Conservation (phyloP, 2,329 filamentous ascomycete species). For the Diplodia sapinea region DNA sequence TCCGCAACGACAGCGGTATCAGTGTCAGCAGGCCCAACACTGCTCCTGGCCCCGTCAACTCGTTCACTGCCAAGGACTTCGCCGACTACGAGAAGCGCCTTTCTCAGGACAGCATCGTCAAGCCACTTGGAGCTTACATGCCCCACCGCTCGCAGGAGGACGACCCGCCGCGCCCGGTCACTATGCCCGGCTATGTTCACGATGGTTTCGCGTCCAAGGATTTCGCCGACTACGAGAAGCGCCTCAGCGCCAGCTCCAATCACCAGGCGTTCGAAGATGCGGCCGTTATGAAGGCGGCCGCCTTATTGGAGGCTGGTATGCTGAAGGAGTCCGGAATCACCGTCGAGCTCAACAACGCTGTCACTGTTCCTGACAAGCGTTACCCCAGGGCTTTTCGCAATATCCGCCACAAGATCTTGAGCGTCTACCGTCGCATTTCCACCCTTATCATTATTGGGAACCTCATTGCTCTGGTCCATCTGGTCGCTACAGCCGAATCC, state of each 20-base stretch:
- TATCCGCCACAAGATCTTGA: slow-evolving; percentile 33
- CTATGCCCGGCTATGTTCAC: slow-evolving; percentile 1
- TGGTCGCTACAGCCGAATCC: slow-evolving; percentile 30
- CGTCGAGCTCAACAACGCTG: background rate
- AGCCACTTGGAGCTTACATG: background rate
- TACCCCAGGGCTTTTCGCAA: slow-evolving; percentile 34
- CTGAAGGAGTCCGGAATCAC: background rate
- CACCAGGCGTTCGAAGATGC: background rate
- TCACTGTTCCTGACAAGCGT: slow-evolving; percentile 31
- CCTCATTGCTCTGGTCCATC: slow-evolving; percentile 37
- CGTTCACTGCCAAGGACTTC: slow-evolving; percentile 24
- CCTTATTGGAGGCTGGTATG: slow-evolving; percentile 4
- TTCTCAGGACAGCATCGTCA: slow-evolving; percentile 1
- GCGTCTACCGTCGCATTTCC: slow-evolving; percentile 52
- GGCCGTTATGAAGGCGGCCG: too few species aligned
- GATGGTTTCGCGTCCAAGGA: slow-evolving; percentile 14
- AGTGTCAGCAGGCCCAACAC: background rate
- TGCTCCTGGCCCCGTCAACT: slow-evolving; percentile 7
- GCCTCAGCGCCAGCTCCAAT: background rate
- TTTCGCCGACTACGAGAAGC: slow-evolving; percentile 28
- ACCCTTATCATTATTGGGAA: slow-evolving; percentile 51
- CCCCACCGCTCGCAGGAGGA: background rate
- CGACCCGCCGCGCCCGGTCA: background rate
- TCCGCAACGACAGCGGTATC: slow-evolving; percentile 3
- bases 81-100: slow-evolving; percentile 28